Percentiles rank a stretch among this genome's conserved stretches.
These are phyloP conservation scores for Medicago lupulina DNA, from an alignment of 306 rosid genomes.

Conservation along the genomic window DNA sequence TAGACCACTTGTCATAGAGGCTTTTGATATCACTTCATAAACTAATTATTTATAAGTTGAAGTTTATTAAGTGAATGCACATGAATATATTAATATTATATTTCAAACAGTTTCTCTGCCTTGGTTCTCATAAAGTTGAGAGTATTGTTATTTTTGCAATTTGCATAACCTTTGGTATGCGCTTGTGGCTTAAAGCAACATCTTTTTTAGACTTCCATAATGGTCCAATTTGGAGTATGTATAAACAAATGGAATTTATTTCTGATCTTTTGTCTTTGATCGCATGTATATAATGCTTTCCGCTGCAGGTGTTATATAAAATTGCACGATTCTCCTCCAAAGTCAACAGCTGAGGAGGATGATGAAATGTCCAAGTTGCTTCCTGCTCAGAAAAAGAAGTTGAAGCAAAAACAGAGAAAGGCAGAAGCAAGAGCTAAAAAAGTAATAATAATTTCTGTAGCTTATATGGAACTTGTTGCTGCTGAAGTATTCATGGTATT, in stretches of 20 bases:
- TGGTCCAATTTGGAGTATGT: neutral
- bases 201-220: conserved; percentile 15
- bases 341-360: conserved; percentile 80
- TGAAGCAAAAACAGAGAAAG: conserved; percentile 97
- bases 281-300: conserved; percentile 42
- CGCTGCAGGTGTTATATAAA: conserved; percentile 84
- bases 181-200: conserved; percentile 11
- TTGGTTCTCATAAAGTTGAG: conserved; percentile 11
- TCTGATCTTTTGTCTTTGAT: conserved; percentile 20
- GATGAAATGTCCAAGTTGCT: conserved; percentile 81
- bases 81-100: neutral
- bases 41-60: neutral
- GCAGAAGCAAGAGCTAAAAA: conserved; percentile 98
- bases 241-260: conserved; percentile 13
- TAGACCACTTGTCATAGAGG: conserved; percentile 4
- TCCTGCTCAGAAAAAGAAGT: conserved; percentile 97
- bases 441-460: conserved; percentile 52
- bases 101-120: neutral
- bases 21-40: neutral
- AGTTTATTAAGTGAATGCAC: neutral
- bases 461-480: conserved; percentile 33
- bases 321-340: conserved; percentile 86
- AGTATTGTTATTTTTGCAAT: neutral
- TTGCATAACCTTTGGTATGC: conserved; percentile 13
- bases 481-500: conserved; percentile 37